Base-by-base conservation (phyloP, 352 stramenopile species). In the Pythium scleroteichum region DNA sequence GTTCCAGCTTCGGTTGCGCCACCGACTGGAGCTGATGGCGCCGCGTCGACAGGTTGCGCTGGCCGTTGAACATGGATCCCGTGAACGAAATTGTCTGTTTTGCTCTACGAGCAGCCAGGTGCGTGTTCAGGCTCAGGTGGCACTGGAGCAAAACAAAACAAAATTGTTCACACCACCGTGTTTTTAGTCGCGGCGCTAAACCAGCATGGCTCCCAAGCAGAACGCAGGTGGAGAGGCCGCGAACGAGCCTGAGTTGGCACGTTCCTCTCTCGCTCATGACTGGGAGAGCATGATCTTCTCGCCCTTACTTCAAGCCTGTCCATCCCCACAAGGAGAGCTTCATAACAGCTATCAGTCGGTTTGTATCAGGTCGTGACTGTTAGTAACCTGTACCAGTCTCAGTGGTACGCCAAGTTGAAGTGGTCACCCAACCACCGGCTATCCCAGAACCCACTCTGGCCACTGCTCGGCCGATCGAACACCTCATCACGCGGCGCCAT, bases 241-340 rank as follows among this genome's bases (percentile, higher is more conserved):
- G 17, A 24, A 48, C 51, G 51, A 50, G 39, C 26, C 46, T 59
- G 51, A 59, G 51, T 41, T 59, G 51, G 51, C 51, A 59, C 51
- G 51, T 59, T 59, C 51, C 51, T 59, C 9, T 33, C 51, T 29
- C 27, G 38, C 13, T 9, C 27, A 3, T 59, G 16, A 59, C 51
- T 59, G 51, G 51, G 14, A 13, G 24, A 29, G 0, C 20, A 32
- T 23, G 29, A 40, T 53, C 24, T 20, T 16, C 16, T 14, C 23
- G 44, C 41, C 32, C 16, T 44, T 42, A 35, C 29, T 35, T 35
- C 29, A 35, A 35, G 29, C 5, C 10, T 10, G 29, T 35, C 29
- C 29, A 35, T 35, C 29, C 29, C 29, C 29, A 35, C 29, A 35
- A 35, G 10, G 10, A 35, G 29, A 35, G 29, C 29, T 35, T 35